phyloP scores from a whole-genome alignment of 495 filamentous ascomycete genomes.

The Hypomontagnella submonticulosa region DNA sequence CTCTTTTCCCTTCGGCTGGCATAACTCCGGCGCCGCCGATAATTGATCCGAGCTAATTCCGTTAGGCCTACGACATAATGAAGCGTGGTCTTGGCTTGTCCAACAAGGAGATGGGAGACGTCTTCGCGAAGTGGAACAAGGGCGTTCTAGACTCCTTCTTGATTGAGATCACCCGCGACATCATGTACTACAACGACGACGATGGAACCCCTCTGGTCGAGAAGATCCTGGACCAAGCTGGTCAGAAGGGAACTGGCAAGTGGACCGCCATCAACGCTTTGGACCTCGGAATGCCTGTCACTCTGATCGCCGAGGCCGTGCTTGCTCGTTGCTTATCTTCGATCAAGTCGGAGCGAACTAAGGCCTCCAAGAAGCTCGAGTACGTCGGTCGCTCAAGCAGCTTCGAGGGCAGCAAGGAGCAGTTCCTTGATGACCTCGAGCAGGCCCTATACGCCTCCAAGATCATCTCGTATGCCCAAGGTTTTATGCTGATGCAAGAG shows the following conservation, averaged over 20 bases:
- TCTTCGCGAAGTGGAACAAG: slow-evolving; percentile 96
- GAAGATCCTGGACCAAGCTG: slow-evolving; percentile 98
- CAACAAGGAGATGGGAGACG: slow-evolving; percentile 93
- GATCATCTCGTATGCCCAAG: slow-evolving; percentile 99
- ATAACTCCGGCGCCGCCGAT: background rate
- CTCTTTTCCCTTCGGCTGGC: background rate
- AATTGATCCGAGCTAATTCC: slow-evolving; percentile 30
- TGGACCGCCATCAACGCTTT: slow-evolving; percentile 99
- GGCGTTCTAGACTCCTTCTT: slow-evolving; percentile 99
- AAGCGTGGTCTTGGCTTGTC: slow-evolving; percentile 90
- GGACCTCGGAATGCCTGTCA: slow-evolving; percentile 98
- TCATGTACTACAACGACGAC: slow-evolving; percentile 96
- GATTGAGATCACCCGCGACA: slow-evolving; percentile 97
- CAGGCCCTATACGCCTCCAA: slow-evolving; percentile 99
- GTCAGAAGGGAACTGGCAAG: slow-evolving; percentile 99
- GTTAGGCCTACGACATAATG: slow-evolving; percentile 97
- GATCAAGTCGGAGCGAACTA: slow-evolving; percentile 91
- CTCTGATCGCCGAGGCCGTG: slow-evolving; percentile 96
- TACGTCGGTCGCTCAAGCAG: slow-evolving; percentile 75
- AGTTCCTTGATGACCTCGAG: slow-evolving; percentile 95
- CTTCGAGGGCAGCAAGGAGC: slow-evolving; percentile 89
- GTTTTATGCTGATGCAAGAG: slow-evolving; percentile 99
- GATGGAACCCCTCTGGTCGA: slow-evolving; percentile 91
- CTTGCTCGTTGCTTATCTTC: slow-evolving; percentile 94
- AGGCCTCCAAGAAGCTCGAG: slow-evolving; percentile 80